These are phyloP conservation scores for Ulmus americana DNA, from an alignment of 331 rosid genomes.

Conservation along the genomic window DNA sequence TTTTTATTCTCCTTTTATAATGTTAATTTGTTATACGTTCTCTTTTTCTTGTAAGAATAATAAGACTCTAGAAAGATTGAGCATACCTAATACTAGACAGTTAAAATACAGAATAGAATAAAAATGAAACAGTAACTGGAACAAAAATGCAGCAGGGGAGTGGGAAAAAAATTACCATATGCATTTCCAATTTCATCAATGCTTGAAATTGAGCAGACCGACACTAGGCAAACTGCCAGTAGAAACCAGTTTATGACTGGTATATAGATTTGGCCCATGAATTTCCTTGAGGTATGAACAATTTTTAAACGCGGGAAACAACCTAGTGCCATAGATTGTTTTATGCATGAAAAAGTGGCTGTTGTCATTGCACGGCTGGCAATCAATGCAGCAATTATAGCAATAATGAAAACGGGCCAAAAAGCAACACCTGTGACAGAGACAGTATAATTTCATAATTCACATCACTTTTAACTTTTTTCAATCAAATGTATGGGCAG, in stretches of 20 bases:
- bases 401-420: conserved; percentile 78
- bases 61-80: no score
- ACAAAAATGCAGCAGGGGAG: background rate
- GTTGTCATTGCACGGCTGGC: conserved; percentile 98
- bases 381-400: conserved; percentile 84
- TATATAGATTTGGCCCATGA: conserved; percentile 98
- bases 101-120: background rate
- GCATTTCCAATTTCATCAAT: conserved; percentile 96
- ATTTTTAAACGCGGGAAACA: conserved; percentile 99
- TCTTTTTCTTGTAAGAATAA: no score
- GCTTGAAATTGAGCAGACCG: conserved; percentile 72
- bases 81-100: background rate
- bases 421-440: conserved; percentile 54
- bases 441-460: background rate
- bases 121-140: background rate
- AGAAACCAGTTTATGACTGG: conserved; percentile 96
- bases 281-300: conserved; percentile 87
- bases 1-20: no score
- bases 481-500: no score
- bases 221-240: conserved; percentile 69
- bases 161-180: conserved; percentile 56
- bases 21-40: no score
- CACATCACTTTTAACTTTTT: no score
- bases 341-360: conserved; percentile 95
- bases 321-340: conserved; percentile 95